Percentiles rank a stretch among this genome's conserved stretches.
phyloP scores from a whole-genome alignment of 2,329 filamentous ascomycete species.

The Cryphonectria carpinicola region DNA sequence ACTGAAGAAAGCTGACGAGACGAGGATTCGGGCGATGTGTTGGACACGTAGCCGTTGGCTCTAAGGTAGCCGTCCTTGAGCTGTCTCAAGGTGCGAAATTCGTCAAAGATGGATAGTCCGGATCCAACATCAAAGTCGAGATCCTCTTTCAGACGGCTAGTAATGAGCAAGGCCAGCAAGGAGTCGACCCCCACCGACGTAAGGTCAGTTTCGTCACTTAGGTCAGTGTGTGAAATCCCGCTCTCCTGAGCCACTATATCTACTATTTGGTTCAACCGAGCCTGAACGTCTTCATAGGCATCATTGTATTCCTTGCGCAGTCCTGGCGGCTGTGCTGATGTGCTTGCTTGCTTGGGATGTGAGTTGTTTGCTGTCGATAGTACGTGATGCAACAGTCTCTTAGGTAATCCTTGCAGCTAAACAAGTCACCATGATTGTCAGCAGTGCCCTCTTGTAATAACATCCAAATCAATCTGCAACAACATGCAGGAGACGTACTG shows the following conservation, averaged over 20 bases:
- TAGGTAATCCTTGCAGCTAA: neutral
- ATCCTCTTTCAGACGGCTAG: conserved; percentile 14
- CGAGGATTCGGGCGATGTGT: too few species aligned
- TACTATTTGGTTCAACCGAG: neutral
- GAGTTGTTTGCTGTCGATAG: neutral
- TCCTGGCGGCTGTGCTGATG: too few species aligned
- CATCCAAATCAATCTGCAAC: too few species aligned
- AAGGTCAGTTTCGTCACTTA: conserved; percentile 9
- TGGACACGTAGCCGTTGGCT: neutral
- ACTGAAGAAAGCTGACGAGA: too few species aligned
- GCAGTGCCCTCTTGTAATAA: neutral
- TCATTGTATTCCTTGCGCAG: neutral
- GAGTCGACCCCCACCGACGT: conserved; percentile 14
- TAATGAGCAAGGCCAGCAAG: conserved; percentile 7
- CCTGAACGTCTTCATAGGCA: neutral
- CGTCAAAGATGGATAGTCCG: conserved; percentile 3
- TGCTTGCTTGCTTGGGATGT: neutral
- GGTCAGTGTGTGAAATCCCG: conserved; percentile 7
- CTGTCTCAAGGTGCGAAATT: neutral
- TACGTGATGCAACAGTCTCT: conserved; percentile 4
- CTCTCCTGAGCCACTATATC: conserved; percentile 11
- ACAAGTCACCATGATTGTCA: neutral
- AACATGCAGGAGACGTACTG: neutral
- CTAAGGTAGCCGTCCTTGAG: conserved; percentile 2
- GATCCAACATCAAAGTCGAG: conserved; percentile 1